A percentile compares a stretch with the other conserved stretches of the same genome.
phyloP scores from a whole-genome alignment of 176 grass and related monocot species.

The Musa acuminata region DNA sequence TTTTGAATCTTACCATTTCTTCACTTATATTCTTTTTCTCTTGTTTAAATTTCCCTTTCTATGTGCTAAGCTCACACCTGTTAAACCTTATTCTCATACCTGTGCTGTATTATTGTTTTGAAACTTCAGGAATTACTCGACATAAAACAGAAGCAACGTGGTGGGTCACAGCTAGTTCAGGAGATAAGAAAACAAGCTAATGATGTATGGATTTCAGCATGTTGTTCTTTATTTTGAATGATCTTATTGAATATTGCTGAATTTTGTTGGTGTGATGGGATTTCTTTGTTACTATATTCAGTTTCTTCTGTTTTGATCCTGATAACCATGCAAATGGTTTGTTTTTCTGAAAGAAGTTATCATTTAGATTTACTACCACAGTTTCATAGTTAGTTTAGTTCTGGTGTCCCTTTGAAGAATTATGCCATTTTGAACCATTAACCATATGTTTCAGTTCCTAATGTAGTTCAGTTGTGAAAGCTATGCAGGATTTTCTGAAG shows the following conservation, averaged over 20 bases:
- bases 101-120: not conserved
- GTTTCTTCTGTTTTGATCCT: not conserved
- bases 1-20: not conserved
- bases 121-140: slow-evolving; percentile 67
- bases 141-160: slow-evolving; percentile 46
- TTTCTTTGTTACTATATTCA: not conserved
- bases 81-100: not conserved
- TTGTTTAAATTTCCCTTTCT: not conserved
- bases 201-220: slow-evolving; percentile 44
- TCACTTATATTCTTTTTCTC: not conserved
- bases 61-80: not conserved
- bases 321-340: not conserved
- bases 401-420: not conserved
- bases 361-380: not conserved
- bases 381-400: not conserved
- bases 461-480: not conserved
- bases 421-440: not conserved
- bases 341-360: not conserved
- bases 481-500: not conserved
- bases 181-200: slow-evolving; percentile 95
- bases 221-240: not conserved
- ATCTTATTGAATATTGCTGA: not conserved
- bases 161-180: slow-evolving; percentile 58
- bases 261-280: not conserved
- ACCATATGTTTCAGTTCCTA: not conserved